Evolutionary conservation across 495 filamentous ascomycete species (phyloP).

Genomic region (Penicillium coprophilum): DNA sequence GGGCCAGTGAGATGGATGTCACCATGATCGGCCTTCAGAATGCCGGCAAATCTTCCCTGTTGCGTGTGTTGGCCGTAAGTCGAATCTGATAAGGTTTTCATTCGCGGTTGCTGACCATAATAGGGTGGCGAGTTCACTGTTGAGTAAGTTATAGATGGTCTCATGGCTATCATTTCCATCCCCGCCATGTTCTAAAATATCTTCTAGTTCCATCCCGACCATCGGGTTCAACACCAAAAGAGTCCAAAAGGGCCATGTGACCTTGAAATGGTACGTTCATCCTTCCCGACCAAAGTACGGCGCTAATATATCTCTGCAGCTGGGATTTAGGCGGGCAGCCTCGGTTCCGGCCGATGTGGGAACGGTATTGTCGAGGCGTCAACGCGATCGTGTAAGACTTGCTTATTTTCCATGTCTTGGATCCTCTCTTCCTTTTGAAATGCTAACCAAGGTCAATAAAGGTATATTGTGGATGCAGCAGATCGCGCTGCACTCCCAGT

Average conservation of each 20-base stretch:
- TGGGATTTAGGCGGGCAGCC: slow-evolving; percentile 99
- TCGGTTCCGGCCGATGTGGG: slow-evolving; percentile 98
- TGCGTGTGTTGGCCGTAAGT: slow-evolving; percentile 91
- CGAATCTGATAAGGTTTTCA: neutral
- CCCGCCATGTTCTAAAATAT: slow-evolving; percentile 37
- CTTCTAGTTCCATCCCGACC: slow-evolving; percentile 88
- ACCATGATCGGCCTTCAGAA: slow-evolving; percentile 99
- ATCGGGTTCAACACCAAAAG: slow-evolving; percentile 99
- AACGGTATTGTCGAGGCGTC: slow-evolving; percentile 94
- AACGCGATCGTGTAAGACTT: slow-evolving; percentile 86
- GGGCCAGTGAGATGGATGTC: slow-evolving; percentile 99
- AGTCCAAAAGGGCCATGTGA: slow-evolving; percentile 97
- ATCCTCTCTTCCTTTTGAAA: neutral
- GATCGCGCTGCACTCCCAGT: slow-evolving; percentile 78
- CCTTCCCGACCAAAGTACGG: neutral
- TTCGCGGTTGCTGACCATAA: slow-evolving; percentile 29
- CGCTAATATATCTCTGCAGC: slow-evolving; percentile 41
- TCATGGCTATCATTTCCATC: slow-evolving; percentile 7
- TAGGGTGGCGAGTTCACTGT: slow-evolving; percentile 98
- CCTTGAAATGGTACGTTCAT: slow-evolving; percentile 80
- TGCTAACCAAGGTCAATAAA: slow-evolving; percentile 31
- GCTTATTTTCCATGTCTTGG: neutral
- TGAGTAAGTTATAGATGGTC: slow-evolving; percentile 69
- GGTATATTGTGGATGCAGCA: slow-evolving; percentile 93
- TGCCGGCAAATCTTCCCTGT: slow-evolving; percentile 93